These are phyloP conservation scores for Lactarius evosmus DNA, from an alignment of 768 basidiomycete species.

Conservation along the genomic window DNA sequence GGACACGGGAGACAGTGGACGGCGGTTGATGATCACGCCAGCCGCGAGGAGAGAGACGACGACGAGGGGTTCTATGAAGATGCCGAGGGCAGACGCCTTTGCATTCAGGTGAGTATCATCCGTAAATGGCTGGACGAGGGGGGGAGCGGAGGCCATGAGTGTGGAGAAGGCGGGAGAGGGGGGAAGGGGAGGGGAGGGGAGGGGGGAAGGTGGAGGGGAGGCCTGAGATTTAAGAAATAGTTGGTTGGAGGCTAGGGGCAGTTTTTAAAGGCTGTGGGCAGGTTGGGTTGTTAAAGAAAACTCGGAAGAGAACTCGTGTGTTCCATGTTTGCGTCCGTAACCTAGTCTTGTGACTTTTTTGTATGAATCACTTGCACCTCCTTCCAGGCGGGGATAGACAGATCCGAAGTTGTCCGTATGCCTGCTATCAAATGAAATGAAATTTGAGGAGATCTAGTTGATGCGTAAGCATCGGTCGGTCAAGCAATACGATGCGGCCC, in stretches of 20 bases:
- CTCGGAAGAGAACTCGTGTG: background rate
- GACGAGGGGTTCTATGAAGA: constrained; percentile 18
- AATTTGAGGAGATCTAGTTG: background rate
- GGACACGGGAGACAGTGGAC: background rate
- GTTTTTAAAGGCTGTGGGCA: background rate
- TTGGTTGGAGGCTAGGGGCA: background rate
- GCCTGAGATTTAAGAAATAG: background rate
- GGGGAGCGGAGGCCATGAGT: background rate
- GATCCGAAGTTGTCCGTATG: background rate
- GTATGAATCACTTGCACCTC: background rate
- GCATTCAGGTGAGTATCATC: background rate
- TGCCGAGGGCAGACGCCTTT: background rate
- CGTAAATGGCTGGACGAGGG: constrained; percentile 12
- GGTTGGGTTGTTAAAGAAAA: background rate
- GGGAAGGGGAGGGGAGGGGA: background rate
- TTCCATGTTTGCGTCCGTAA: background rate
- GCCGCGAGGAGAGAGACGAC: constrained; percentile 19
- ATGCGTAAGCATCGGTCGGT: background rate
- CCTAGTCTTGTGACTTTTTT: background rate
- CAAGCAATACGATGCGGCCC: background rate
- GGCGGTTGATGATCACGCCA: constrained; percentile 17
- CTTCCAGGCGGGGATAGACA: background rate
- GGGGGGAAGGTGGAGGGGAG: background rate
- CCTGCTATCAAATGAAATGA: background rate
- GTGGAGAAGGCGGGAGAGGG: background rate